A percentile compares a stretch with the other conserved stretches of the same genome.
Evolutionary conservation across 2,329 filamentous ascomycete species (phyloP).

Genomic region (Microsporum audouinii): DNA sequence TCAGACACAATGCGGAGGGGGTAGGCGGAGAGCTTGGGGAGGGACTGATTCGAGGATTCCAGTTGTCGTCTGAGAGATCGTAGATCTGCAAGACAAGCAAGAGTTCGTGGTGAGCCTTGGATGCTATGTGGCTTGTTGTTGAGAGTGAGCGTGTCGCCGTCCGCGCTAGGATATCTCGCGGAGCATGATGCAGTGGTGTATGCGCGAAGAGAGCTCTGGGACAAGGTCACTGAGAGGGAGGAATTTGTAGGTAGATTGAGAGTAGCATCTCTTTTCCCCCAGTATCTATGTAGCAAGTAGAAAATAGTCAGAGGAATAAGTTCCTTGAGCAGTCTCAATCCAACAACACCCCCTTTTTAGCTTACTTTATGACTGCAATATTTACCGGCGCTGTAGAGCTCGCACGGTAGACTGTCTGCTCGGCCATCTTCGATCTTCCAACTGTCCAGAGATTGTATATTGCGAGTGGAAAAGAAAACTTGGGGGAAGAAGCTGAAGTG

Average conservation of each 20-base stretch:
- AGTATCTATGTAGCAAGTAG: slow-evolving; percentile 49
- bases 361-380: slow-evolving; percentile 92
- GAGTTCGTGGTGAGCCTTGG: slow-evolving; percentile 68
- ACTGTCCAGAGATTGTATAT: background rate
- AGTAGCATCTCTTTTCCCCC: slow-evolving; percentile 90
- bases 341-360: slow-evolving; percentile 7
- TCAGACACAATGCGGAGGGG: slow-evolving; percentile 80
- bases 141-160: slow-evolving; percentile 59
- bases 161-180: slow-evolving; percentile 49
- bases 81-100: slow-evolving; percentile 84
- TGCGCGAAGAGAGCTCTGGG: slow-evolving; percentile 83
- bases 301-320: background rate
- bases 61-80: slow-evolving; percentile 63
- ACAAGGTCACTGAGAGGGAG: slow-evolving; percentile 91
- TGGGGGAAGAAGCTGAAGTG: background rate
- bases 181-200: slow-evolving; percentile 94
- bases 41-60: slow-evolving; percentile 57
- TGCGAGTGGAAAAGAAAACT: background rate
- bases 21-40: slow-evolving; percentile 69
- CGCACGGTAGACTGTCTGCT: slow-evolving; percentile 61
- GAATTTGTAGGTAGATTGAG: slow-evolving; percentile 97
- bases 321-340: background rate
- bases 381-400: slow-evolving; percentile 96
- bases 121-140: slow-evolving; percentile 78
- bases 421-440: slow-evolving; percentile 7